Evolutionary conservation across 2,329 filamentous ascomycete species (phyloP), one percentile per base, ranked within the genome.

Genomic region (Helminthosporium solani): DNA sequence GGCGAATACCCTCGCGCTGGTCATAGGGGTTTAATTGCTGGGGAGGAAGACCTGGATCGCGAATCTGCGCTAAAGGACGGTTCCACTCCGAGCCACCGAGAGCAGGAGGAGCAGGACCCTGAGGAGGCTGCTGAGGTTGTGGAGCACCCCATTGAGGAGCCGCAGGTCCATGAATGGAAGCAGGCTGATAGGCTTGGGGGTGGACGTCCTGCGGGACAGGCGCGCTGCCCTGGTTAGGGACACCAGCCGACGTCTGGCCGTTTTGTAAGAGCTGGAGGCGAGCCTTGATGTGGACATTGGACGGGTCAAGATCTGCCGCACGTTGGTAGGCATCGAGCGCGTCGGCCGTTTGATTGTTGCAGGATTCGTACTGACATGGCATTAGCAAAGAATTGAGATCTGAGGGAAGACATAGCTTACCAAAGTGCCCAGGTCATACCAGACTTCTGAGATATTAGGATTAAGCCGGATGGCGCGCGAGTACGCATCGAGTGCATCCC

Each of bases 261-360:
- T 83, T 91, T 47, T 94, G 88, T 46, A 99, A 81, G 37, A 99
- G 79, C 67, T 95, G 88, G 51, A 99, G 78, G 51, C 94, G 85
- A 47, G 91, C 90, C 72, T 97, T 97, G 78, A 99, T 97, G 70
- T 97, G 92, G 31, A 89, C 88, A 66, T 99, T 97, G 51, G 78
- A 79, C 0, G 94, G 92, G 66, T 99, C 94, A 54, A 99, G 82
- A 69, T 99, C 94, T 28, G 91, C 91, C 33, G 94, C 94, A 57
- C 94, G 84, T 64, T 92, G 88, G 69, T 97, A 99, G 5, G 94
- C 94, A 70, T 99, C 94, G 35, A 97, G 79, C 1, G 94, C 94
- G 76, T 99, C 94, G 42, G 85, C 89, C 47, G 95, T 96, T 73
- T 99, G 94, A 74, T 97, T 97, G 78, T 99, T 97, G 73, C 94